A percentile compares a stretch with the other conserved stretches of the same genome.
These are phyloP conservation scores for Phenoliferia sp. DNA, from an alignment of 1,284 basidiomycete genomes.

Conservation along the genomic window DNA sequence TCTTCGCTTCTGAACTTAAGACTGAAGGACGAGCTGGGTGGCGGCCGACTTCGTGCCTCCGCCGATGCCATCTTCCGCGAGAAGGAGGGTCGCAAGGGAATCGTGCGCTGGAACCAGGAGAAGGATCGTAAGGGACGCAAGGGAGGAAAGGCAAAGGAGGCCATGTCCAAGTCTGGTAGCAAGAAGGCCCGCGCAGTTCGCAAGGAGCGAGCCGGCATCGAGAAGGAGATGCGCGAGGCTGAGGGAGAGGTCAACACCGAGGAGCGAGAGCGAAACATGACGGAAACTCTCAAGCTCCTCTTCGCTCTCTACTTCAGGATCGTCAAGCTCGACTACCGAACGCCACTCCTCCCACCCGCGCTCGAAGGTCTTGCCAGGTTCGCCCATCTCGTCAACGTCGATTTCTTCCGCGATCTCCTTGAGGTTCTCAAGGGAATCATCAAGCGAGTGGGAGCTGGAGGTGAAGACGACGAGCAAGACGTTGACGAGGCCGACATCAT, in stretches of 20 bases:
- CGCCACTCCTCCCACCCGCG: constrained; percentile 77
- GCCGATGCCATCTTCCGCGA: constrained; percentile 49
- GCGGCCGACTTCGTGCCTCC: constrained; percentile 58
- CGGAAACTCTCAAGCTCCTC: constrained; percentile 93
- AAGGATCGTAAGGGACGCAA: constrained; percentile 56
- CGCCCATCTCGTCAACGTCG: constrained; percentile 94
- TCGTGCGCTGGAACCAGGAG: constrained; percentile 48
- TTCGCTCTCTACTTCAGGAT: constrained; percentile 98
- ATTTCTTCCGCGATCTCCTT: constrained; percentile 96
- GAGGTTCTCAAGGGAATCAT: constrained; percentile 78
- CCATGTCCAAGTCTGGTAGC: constrained; percentile 53
- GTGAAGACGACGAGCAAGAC: constrained; percentile 34
- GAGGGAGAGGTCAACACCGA: constrained; percentile 91
- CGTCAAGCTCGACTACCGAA: constrained; percentile 71
- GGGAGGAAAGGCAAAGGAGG: constrained; percentile 46
- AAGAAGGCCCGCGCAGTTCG: constrained; percentile 76
- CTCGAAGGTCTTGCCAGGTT: constrained; percentile 89
- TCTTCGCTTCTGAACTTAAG: constrained; percentile 80
- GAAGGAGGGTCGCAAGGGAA: constrained; percentile 54
- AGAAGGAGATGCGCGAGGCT: constrained; percentile 86
- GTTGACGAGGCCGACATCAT: constrained; percentile 45
- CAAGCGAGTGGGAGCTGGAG: constrained; percentile 41
- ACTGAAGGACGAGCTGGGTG: constrained; percentile 76
- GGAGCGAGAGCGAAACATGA: constrained; percentile 79
- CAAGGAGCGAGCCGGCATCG: constrained; percentile 78